A percentile compares a stretch with the other conserved stretches of the same genome.
Conservation (phyloP, 2,329 filamentous ascomycete genomes). For the Botrytis aclada region DNA sequence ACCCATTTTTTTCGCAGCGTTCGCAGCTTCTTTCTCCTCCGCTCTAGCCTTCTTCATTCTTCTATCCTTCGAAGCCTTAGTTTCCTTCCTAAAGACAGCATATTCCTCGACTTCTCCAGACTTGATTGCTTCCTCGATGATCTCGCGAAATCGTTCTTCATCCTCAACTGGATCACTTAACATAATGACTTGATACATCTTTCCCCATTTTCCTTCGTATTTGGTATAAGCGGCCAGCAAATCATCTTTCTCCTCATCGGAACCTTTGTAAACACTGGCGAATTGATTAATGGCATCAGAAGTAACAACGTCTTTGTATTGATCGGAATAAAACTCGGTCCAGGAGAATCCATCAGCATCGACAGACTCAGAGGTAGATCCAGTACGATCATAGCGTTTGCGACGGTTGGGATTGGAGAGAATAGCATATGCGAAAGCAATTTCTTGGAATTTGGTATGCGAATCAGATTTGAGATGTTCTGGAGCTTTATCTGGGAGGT, state of each 20-base stretch:
- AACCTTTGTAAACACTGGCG: conserved; percentile 74
- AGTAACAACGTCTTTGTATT: conserved; percentile 75
- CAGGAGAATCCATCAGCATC: conserved; percentile 84
- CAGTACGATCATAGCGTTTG: conserved; percentile 83
- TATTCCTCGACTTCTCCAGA: conserved; percentile 64
- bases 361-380: conserved; percentile 81
- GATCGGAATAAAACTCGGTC: conserved; percentile 82
- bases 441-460: conserved; percentile 78
- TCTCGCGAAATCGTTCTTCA: conserved; percentile 75
- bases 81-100: conserved; percentile 69
- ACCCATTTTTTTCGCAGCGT: conserved; percentile 71
- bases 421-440: conserved; percentile 92
- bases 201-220: conserved; percentile 70
- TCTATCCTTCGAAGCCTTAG: conserved; percentile 58
- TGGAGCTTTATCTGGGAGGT: conserved; percentile 67
- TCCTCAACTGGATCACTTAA: conserved; percentile 79
- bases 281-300: conserved; percentile 73
- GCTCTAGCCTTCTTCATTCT: conserved; percentile 60
- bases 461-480: conserved; percentile 67
- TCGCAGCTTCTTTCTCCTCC: conserved; percentile 66
- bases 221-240: conserved; percentile 73
- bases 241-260: conserved; percentile 79
- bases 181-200: conserved; percentile 80
- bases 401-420: conserved; percentile 80
- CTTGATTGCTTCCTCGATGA: conserved; percentile 79